These are phyloP conservation scores for Phytophthora vignae DNA, from an alignment of 352 stramenopile species.

Conservation along the genomic window DNA sequence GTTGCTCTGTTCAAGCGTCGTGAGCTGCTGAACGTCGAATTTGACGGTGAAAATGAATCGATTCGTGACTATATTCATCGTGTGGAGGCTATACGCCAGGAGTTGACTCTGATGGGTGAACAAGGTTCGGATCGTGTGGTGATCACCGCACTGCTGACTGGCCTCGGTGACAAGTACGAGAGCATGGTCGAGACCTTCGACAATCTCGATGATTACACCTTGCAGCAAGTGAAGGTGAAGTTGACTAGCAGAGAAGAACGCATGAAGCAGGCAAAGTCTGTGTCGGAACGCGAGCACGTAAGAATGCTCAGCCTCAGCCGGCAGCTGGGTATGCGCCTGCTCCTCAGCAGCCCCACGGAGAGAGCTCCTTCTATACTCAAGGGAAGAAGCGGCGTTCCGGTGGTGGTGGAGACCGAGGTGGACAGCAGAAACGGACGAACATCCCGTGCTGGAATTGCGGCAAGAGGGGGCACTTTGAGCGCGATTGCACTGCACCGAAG, in stretches of 20 bases:
- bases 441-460: too few relatives aligned
- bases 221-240: slow-evolving; percentile 14
- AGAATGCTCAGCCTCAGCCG: too few relatives aligned
- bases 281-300: not conserved
- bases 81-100: slow-evolving; percentile 1
- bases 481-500: too few relatives aligned
- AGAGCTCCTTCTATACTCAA: too few relatives aligned
- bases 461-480: too few relatives aligned
- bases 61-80: slow-evolving; percentile 11
- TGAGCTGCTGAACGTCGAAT: slow-evolving; percentile 4
- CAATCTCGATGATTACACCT: slow-evolving; percentile 8
- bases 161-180: slow-evolving; percentile 2
- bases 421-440: too few relatives aligned
- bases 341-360: too few relatives aligned
- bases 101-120: not conserved
- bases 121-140: not conserved
- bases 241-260: slow-evolving; percentile 5
- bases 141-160: slow-evolving; percentile 2
- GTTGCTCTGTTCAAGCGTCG: slow-evolving; percentile 4
- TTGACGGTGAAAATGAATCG: slow-evolving; percentile 1
- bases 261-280: not conserved
- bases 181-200: slow-evolving; percentile 5
- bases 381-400: too few relatives aligned
- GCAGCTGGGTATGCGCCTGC: too few relatives aligned
- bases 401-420: too few relatives aligned